Base-by-base conservation (phyloP, 108 stramenopile species). In the Skeletonema grethae region DNA sequence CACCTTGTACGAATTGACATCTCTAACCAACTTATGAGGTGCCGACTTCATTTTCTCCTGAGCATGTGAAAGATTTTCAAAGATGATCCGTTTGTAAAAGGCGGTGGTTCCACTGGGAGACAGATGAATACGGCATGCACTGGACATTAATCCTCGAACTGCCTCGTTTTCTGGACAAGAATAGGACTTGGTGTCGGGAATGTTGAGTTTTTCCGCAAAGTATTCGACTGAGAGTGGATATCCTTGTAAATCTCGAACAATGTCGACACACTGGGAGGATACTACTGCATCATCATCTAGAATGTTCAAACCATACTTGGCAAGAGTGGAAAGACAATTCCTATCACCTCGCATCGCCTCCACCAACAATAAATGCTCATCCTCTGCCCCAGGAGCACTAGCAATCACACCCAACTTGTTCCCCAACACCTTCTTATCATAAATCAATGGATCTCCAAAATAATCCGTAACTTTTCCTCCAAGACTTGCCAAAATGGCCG, bases 331-430 rank as follows among this genome's bases (percentile, higher is more conserved):
- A 1, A 88, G 65, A 12, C 74, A 60, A n/a, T 78, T 67, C 12
- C 12, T 57, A 50, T 85, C 82, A 22, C 76, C 61, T 36, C 88
- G 70, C 75, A 85, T 78, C 8, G 63, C 64, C 18, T 59, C 66
- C 31, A 79, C 80, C 39, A 86, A 45, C 0, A 43, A 9, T 32
- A 82, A 65, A 57, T 88, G 87, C 8, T 83, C 50, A 15, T 61
- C 43, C 24, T 68, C 46, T 15, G 68, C 82, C 24, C 64, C 77
- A 18, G 73, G 39, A 20, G 41, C 73, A 48, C 77, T 84, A 0
- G 90, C 88, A 10, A 91, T 73, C 10, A 88, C 88, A 34, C 87
- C 90, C 31, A 88, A 80, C 45, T 73, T 62, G 59, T 91, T 91
- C 7, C 82, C 79, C 53, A 82, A 79, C 16, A 48, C 32, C 13